These are phyloP conservation scores for Aegilops tauschii DNA, from an alignment of 176 grass and related monocot genomes.

Conservation along the genomic window DNA sequence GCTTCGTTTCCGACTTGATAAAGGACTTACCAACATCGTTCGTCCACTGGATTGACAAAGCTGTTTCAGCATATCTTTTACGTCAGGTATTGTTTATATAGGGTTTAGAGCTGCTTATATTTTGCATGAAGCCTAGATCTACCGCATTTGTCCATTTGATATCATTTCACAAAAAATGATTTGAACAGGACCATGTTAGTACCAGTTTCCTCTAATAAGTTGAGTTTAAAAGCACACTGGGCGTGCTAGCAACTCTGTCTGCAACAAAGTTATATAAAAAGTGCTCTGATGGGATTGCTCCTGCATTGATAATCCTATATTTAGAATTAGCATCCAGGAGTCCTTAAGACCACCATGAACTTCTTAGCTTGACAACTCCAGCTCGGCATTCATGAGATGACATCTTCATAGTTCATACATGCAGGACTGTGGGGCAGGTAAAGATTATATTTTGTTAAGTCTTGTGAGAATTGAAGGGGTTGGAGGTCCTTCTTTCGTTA, in stretches of 20 bases:
- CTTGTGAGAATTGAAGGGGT: background rate
- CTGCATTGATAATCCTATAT: background rate
- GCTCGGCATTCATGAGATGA: background rate
- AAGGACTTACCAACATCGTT: background rate
- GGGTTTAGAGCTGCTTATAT: background rate
- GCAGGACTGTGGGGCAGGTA: background rate
- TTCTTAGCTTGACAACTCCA: slow-evolving; percentile 18
- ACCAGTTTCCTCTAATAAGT: background rate
- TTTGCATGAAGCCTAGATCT: slow-evolving; percentile 9
- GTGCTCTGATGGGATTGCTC: slow-evolving; percentile 8
- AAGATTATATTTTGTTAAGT: slow-evolving; percentile 12
- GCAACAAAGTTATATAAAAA: background rate
- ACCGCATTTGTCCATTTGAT: background rate
- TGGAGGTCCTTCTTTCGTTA: background rate
- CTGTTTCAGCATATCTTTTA: background rate
- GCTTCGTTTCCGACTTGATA: slow-evolving; percentile 1
- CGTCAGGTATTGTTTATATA: background rate
- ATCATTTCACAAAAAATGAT: slow-evolving; percentile 1
- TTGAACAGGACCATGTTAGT: background rate
- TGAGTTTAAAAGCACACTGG: background rate
- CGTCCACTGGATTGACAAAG: slow-evolving; percentile 12
- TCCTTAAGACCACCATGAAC: background rate
- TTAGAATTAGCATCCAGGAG: background rate
- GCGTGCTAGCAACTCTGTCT: background rate
- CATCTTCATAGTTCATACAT: background rate